These are phyloP conservation scores for Nasturtium officinale DNA, from an alignment of 345 rosid species.

Conservation along the genomic window DNA sequence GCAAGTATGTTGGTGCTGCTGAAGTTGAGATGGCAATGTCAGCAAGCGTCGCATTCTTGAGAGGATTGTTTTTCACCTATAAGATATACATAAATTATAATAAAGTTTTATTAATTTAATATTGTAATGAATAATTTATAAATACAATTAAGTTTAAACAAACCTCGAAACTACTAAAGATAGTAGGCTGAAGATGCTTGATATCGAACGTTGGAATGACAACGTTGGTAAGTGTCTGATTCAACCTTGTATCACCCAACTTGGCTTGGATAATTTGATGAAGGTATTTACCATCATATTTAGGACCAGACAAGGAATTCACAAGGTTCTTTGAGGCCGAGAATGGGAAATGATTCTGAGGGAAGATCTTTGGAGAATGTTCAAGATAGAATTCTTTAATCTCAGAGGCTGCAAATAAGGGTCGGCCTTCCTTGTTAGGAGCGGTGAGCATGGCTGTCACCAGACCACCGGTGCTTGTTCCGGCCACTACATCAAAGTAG, in stretches of 20 bases:
- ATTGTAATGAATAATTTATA: no score
- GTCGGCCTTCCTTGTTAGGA: constrained; percentile 61
- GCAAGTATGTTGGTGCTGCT: constrained; percentile 43
- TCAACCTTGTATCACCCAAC: constrained; percentile 53
- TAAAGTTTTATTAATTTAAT: not conserved
- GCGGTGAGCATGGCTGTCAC: constrained; percentile 65
- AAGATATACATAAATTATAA: constrained; percentile 21
- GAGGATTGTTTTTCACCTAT: constrained; percentile 44
- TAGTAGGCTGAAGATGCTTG: constrained; percentile 62
- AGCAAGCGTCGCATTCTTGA: constrained; percentile 40
- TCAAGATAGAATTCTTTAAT: constrained; percentile 56
- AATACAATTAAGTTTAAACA: not conserved
- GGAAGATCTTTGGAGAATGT: constrained; percentile 61
- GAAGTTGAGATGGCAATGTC: constrained; percentile 41
- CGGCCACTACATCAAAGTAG: constrained; percentile 64
- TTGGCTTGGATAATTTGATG: constrained; percentile 48
- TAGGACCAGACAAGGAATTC: constrained; percentile 60
- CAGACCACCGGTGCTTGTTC: constrained; percentile 74
- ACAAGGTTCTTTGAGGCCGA: constrained; percentile 42
- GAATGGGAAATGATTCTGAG: constrained; percentile 45
- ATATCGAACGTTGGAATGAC: constrained; percentile 82
- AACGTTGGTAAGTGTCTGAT: constrained; percentile 67
- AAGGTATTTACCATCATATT: constrained; percentile 62
- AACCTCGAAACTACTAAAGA: constrained; percentile 68
- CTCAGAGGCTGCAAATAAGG: constrained; percentile 67